Evolutionary conservation across 495 filamentous ascomycete species (phyloP), one percentile per base, ranked within the genome.

Genomic region (Talaromyces nanjingensis): DNA sequence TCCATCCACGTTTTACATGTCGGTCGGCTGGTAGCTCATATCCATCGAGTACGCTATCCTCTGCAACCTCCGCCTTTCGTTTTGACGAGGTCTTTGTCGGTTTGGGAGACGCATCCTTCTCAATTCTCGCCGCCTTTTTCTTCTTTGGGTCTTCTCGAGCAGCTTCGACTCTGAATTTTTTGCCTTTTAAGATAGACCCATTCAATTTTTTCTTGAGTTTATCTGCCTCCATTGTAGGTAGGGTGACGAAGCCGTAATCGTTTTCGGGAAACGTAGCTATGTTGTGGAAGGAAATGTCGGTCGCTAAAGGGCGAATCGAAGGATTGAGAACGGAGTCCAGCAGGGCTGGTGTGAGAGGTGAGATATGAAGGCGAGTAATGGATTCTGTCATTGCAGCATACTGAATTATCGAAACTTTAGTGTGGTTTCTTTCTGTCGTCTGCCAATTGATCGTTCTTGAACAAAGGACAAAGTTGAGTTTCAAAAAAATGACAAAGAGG

Each of bases 201-300:
- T 96, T 89, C n/a, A 98, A 81, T 71, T 96, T 97, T 80, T 91
- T 93, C 74, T 87, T 90, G 31, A 98, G 77, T 70, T 92, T 96
- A 3, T 93, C 87, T 5, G 92, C 94, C 65, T 94, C 91, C 74
- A 86, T 84, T 2, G 70, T 73, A 0, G 93, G 91, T 22, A 98
- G 73, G 20, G 93, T 90, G 56, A 97, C 75, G 77, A 89, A 98
- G 55, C 92, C 94, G 88, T 91, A 98, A 39, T 81, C 84, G 69
- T 86, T 89, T 63, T 98, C 93, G 14, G 93, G 93, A 65, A 94
- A 96, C 6, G 91, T 92, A 63, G 91, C 79, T 47, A 97, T 74
- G 24, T 74, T 76, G 72, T 98, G 94, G 75, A 87, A 98, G 37
- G 90, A 93, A 54, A 97, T 85, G 63, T 91, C 89, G n/a, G 77